These are phyloP conservation scores for Xylariaceae sp. DNA, from an alignment of 2,329 filamentous ascomycete genomes.

Conservation along the genomic window DNA sequence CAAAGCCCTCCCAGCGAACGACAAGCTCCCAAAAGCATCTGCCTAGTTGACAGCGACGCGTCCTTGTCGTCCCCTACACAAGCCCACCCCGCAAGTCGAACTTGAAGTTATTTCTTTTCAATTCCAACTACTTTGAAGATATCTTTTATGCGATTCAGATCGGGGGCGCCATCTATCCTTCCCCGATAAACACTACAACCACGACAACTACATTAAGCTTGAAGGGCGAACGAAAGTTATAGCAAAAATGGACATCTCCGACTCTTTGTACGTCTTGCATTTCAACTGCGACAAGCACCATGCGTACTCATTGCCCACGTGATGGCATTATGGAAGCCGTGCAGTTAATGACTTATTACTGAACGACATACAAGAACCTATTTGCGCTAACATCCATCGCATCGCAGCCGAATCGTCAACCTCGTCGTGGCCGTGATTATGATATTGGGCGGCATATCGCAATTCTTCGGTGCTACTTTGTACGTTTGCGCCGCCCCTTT, in stretches of 20 bases:
- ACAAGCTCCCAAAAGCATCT: constrained; percentile 20
- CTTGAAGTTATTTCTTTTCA: background rate
- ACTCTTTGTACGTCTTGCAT: constrained; percentile 79
- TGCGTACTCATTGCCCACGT: background rate
- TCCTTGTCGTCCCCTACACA: constrained; percentile 5
- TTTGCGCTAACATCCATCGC: constrained; percentile 43
- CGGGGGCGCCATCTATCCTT: no score
- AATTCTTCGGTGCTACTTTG: constrained; percentile 70
- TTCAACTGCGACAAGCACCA: background rate
- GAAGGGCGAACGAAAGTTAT: background rate
- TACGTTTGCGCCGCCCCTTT: constrained; percentile 50
- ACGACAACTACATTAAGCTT: background rate
- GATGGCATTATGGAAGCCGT: background rate
- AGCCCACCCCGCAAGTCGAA: background rate
- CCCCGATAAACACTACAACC: background rate
- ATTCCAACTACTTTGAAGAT: no score
- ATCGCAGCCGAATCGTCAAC: constrained; percentile 87
- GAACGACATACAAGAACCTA: constrained; percentile 28
- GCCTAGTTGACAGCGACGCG: constrained; percentile 12
- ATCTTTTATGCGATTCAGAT: no score
- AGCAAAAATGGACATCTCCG: constrained; percentile 82
- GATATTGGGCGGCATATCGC: constrained; percentile 80
- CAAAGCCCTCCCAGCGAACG: constrained; percentile 3
- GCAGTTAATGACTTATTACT: constrained; percentile 33
- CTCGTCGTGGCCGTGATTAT: constrained; percentile 86